Evolutionary conservation across 805 yeast species (phyloP).

Genomic region (Starmerella riodocensis): DNA sequence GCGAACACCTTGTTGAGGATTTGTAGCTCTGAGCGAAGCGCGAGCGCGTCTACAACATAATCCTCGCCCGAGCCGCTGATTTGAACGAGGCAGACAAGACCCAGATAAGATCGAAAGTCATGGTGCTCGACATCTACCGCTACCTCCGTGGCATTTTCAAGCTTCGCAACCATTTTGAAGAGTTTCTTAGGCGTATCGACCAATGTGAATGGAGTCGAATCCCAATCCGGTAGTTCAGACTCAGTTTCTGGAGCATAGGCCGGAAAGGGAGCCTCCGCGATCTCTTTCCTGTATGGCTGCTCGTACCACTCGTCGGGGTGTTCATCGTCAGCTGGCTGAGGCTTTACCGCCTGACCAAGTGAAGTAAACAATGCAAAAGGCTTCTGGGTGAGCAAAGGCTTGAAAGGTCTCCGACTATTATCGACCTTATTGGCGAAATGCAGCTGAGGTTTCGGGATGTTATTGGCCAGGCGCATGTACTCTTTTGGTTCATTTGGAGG

Average conservation of each 20-base stretch:
- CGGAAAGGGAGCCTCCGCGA: conserved; percentile 57
- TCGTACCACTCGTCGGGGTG: conserved; percentile 42
- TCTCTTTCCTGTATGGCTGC: conserved; percentile 75
- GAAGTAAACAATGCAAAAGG: conserved; percentile 50
- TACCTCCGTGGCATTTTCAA: conserved; percentile 44
- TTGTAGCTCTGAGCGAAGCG: conserved; percentile 57
- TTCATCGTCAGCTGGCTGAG: conserved; percentile 29
- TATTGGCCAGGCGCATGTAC: conserved; percentile 10
- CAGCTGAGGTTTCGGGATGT: conserved; percentile 26
- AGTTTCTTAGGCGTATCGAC: conserved; percentile 49
- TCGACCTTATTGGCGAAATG: conserved; percentile 45
- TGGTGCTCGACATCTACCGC: conserved; percentile 97
- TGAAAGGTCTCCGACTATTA: conserved; percentile 65
- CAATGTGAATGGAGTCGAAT: conserved; percentile 35
- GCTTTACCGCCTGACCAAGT: conserved; percentile 38
- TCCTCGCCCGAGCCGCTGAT: conserved; percentile 70
- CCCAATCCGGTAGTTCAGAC: conserved; percentile 30
- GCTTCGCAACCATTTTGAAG: conserved; percentile 39
- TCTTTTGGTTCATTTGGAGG: not conserved
- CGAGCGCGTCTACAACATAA: conserved; percentile 75
- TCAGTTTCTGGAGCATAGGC: conserved; percentile 28
- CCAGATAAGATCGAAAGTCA: conserved; percentile 78
- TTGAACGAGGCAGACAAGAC: conserved; percentile 87
- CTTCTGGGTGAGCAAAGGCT: conserved; percentile 55
- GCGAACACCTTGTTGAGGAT: conserved; percentile 63